Conservation (phyloP, 1,139 yeast species). For the Taphrina confusa region DNA sequence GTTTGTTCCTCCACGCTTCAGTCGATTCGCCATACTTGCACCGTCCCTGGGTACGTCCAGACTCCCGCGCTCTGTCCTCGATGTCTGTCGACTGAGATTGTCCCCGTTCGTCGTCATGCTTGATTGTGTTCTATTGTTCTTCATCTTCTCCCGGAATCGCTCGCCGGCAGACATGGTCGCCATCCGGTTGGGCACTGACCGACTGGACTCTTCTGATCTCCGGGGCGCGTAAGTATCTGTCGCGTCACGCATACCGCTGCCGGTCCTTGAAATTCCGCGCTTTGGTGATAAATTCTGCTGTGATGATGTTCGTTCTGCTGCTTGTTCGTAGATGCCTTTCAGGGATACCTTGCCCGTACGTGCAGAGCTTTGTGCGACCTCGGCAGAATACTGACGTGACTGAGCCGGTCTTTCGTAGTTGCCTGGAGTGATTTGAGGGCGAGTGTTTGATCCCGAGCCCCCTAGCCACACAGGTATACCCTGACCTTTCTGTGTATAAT, state of each 20-base stretch:
- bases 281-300: constrained; percentile 6
- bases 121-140: constrained; percentile 15
- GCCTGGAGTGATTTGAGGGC: background rate
- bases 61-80: background rate
- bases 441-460: constrained; percentile 6
- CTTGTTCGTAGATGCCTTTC: constrained; percentile 32
- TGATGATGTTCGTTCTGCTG: constrained; percentile 30
- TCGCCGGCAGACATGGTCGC: constrained; percentile 30
- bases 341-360: constrained; percentile 22
- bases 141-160: constrained; percentile 30
- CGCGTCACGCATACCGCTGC: background rate
- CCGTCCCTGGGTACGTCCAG: constrained; percentile 12
- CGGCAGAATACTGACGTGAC: background rate
- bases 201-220: constrained; percentile 4
- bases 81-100: background rate
- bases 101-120: background rate
- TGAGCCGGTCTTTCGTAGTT: background rate
- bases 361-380: background rate
- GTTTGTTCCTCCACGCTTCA: constrained; percentile 19
- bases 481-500: constrained; percentile 24
- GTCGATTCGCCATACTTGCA: constrained; percentile 10
- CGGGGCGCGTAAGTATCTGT: constrained; percentile 1
- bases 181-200: background rate
- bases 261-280: constrained; percentile 18
- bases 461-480: constrained; percentile 32